A percentile compares a stretch with the other conserved stretches of the same genome.
Evolutionary conservation across 2,329 filamentous ascomycete species (phyloP).

Genomic region (Canariomyces notabilis): DNA sequence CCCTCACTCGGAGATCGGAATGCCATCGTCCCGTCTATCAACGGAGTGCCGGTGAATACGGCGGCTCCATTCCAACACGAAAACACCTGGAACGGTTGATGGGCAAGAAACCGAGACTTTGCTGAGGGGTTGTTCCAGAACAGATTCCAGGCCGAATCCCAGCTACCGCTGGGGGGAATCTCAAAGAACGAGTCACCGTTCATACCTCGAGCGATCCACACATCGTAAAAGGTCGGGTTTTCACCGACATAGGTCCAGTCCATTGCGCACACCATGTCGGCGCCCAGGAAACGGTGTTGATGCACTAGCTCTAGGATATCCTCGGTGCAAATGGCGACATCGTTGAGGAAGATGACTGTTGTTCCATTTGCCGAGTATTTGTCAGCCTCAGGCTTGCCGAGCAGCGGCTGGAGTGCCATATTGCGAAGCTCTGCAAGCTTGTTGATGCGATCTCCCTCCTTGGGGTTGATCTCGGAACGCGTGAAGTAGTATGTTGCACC

Average conservation of each 20-base stretch:
- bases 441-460: constrained; percentile 39
- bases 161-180: constrained; percentile 45
- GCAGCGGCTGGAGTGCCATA: constrained; percentile 44
- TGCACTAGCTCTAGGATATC: constrained; percentile 53
- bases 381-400: constrained; percentile 18
- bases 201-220: constrained; percentile 50
- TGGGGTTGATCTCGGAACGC: constrained; percentile 40
- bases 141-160: constrained; percentile 44
- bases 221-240: constrained; percentile 51
- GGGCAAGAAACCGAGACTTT: constrained; percentile 29
- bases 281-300: constrained; percentile 41
- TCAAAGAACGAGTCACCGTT: constrained; percentile 52
- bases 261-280: constrained; percentile 55
- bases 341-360: constrained; percentile 49
- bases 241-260: constrained; percentile 48
- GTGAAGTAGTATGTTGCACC: constrained; percentile 36
- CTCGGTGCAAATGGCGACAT: constrained; percentile 48
- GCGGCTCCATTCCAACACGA: constrained; percentile 57
- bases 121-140: constrained; percentile 45
- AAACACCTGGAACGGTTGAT: constrained; percentile 54
- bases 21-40: constrained; percentile 38
- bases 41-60: constrained; percentile 42
- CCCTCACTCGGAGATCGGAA: constrained; percentile 39
- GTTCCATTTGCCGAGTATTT: background rate
- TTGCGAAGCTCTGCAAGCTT: constrained; percentile 49